A percentile compares a stretch with the other conserved stretches of the same genome.
Evolutionary conservation across 306 rosid species (phyloP).

Genomic region (Herpetospermum pedunculosum): DNA sequence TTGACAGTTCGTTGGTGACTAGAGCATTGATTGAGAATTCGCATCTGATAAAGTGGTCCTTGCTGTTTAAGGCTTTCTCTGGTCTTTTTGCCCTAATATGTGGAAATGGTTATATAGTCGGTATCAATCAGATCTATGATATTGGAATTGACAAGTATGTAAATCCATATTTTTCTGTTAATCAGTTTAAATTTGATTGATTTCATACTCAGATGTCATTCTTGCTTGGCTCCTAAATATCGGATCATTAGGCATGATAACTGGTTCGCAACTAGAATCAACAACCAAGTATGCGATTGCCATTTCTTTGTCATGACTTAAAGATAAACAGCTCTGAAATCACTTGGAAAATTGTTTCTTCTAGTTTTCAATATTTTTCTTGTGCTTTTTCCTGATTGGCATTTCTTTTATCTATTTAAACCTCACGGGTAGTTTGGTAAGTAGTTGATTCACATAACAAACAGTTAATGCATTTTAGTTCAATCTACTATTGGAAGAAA

Average conservation of each 20-base stretch:
- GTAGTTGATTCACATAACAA: neutral
- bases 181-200: neutral
- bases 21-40: constrained; percentile 88
- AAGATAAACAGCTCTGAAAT: neutral
- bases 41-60: constrained; percentile 87
- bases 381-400: neutral
- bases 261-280: neutral
- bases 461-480: neutral
- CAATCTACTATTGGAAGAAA: neutral
- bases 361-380: neutral
- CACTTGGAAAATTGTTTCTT: neutral
- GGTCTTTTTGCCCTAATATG: constrained; percentile 83
- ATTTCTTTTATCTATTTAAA: neutral
- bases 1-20: constrained; percentile 77
- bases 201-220: neutral
- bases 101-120: constrained; percentile 94
- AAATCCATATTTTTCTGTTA: constrained; percentile 7
- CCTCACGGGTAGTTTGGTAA: neutral
- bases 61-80: constrained; percentile 71
- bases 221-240: neutral
- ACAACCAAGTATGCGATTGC: neutral
- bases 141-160: constrained; percentile 86
- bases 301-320: neutral
- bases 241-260: neutral
- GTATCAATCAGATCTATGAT: constrained; percentile 96